Base-by-base conservation (phyloP, 2,329 filamentous ascomycete species). In the Neurospora sp. region DNA sequence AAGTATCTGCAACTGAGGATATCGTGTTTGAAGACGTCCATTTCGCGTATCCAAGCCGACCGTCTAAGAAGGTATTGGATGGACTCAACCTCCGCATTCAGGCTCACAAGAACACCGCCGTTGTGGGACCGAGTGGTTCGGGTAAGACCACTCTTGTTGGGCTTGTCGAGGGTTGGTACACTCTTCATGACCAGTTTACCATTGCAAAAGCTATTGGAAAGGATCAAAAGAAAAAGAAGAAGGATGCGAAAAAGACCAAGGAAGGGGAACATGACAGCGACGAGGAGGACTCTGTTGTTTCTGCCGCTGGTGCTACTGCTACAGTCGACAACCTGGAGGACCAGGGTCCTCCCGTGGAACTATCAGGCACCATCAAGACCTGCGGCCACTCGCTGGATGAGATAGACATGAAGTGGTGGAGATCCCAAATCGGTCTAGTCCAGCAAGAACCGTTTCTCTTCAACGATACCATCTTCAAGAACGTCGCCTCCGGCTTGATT, bases 41-140 rank as follows among this genome's bases (percentile, higher is more conserved):
- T n/a, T 93, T 94, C 75, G 86, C 90, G 1, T 94, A 94, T 74
- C 91, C 91, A 0, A 87, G 82, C 67, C 83, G 89, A 12, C 87
- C 88, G 0, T 84, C 89, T 70, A 85, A 89, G 71, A 87, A 87
- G 74, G 86, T 92, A 0, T 78, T 92, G 1, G 84, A 91, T 73
- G 80, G 83, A 2, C 77, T 92, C 2, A 83, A 85, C 74, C 79
- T 92, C 8, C 81, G 78, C 0, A 86, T 92, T 69, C 82, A 86
- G 71, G 83, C 86, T 8, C 89, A 89, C 23, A 90, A 91, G 75
- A 85, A 89, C 2, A 92, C 90, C 0, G 91, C 91, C 2, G 89
- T 93, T 19, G 91, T 93, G 23, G 91, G 91, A 0, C 86, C 89
- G 0, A 91, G 23, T 28, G 28, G 28, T 0, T 28, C 28, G 0